Percentiles rank a stretch among this genome's conserved stretches.
These are phyloP conservation scores for Erigeron canadensis DNA, from an alignment of 129 eudicot genomes.

Conservation along the genomic window DNA sequence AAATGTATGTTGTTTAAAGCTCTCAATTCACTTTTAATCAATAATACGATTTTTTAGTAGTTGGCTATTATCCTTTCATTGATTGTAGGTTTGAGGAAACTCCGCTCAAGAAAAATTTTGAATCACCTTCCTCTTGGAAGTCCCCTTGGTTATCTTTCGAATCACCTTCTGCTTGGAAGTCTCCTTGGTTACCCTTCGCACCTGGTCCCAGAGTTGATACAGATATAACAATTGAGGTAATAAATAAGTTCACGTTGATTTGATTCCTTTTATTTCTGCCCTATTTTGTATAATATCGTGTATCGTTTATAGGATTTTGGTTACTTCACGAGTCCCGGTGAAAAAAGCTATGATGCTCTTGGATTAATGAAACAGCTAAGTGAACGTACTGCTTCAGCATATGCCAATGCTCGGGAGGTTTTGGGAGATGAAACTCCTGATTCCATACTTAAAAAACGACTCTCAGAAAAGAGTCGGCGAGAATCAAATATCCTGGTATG, in stretches of 20 bases:
- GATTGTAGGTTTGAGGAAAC: conserved; percentile 57
- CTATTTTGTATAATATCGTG: not conserved
- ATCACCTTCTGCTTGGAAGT: conserved; percentile 88
- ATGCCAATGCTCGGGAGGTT: conserved; percentile 80
- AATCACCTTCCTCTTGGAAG: conserved; percentile 87
- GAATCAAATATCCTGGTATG: conserved; percentile 53
- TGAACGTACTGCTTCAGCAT: conserved; percentile 76
- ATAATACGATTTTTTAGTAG: not conserved
- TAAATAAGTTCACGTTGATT: not conserved
- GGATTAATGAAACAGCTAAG: conserved; percentile 87
- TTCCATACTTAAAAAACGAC: conserved; percentile 46
- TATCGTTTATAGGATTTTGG: conserved; percentile 60
- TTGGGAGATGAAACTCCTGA: conserved; percentile 87
- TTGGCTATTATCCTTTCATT: not conserved
- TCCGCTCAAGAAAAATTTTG: conserved; percentile 55
- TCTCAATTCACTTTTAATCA: not conserved
- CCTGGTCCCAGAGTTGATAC: conserved; percentile 75
- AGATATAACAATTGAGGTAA: conserved; percentile 76
- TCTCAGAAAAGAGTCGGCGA: conserved; percentile 27
- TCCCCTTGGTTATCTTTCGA: conserved; percentile 86
- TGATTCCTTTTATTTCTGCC: not conserved
- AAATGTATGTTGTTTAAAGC: conserved; percentile 52
- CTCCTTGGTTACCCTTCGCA: conserved; percentile 73
- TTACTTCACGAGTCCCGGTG: conserved; percentile 64
- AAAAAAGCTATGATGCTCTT: conserved; percentile 72